Base-by-base conservation (phyloP, 345 rosid species). In the Turritis glabra region DNA sequence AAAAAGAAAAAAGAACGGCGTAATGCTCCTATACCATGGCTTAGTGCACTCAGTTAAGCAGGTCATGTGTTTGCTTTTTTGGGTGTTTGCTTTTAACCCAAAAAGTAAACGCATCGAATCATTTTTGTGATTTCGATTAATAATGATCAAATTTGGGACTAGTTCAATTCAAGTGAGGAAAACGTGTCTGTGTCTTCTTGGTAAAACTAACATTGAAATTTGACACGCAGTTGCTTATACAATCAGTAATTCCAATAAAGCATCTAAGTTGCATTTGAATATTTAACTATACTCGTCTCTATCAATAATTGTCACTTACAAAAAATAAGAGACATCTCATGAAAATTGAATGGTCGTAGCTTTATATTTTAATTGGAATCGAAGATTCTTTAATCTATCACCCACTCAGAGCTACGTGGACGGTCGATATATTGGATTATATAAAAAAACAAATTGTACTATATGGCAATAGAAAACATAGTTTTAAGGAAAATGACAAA, bases 111-210 rank as follows among this genome's bases (percentile, higher is more conserved):
- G 27, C 48, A 53, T 22, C 29, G 22, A 55, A 54, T 43, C 7
- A 12, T 73, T 25, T 11, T 32, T 22, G 35, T n/a, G 77, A 74
- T 46, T 47, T 54, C 29, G 50, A 66, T 17, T 56, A 44, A 46
- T 2, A 33, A 57, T 74, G 26, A 30, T 73, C 21, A 63, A 13
- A 15, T 5, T 66, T 33, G 30, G 46, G 51, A 57, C 30, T 57
- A 35, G 23, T 47, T 35, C 7, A 57, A 3, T 27, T 22, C 5
- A 54, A 47, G 67, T 67, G 62, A 58, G 73, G 19, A 59, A 75
- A 75, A 75, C 68, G 67, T 58, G 78, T 66, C 25, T 25, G 50
- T 37, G 18, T 58, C 52, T 35, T 74, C 67, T 58, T 75, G 67
- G 78, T 67, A 48, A 74, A 67, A 19, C 73, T 57, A 67, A 50